Conservation (phyloP, 2,329 filamentous ascomycete species). For the Talaromyces sp. region DNA sequence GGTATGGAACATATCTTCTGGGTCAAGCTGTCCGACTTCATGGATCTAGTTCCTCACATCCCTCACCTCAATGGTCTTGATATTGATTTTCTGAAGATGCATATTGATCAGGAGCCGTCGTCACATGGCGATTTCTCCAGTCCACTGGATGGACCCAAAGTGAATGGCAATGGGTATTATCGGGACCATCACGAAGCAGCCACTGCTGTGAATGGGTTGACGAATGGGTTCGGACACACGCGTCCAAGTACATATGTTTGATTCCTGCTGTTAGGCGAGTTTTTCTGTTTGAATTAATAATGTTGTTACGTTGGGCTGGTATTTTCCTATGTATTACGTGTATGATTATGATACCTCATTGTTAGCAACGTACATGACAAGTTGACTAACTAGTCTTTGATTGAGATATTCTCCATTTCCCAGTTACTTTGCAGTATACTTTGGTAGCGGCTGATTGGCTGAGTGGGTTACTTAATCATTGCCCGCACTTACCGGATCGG, state of each 20-base stretch:
- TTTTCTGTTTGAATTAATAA: slow-evolving; percentile 9
- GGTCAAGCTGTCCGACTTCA: slow-evolving; percentile 53
- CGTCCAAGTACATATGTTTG: slow-evolving; percentile 44
- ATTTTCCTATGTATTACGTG: slow-evolving; percentile 33
- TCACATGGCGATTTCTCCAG: slow-evolving; percentile 19
- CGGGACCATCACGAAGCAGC: slow-evolving; percentile 23
- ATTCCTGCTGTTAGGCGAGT: slow-evolving; percentile 20
- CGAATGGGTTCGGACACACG: slow-evolving; percentile 38
- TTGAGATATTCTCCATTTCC: neutral
- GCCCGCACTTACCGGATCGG: neutral
- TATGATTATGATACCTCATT: slow-evolving; percentile 46
- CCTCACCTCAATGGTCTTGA: slow-evolving; percentile 47
- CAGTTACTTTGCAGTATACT: too few species aligned
- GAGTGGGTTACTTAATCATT: slow-evolving; percentile 3
- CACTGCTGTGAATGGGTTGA: slow-evolving; percentile 32
- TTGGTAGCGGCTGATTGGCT: neutral
- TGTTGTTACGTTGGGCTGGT: slow-evolving; percentile 33
- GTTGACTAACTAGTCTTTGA: too few species aligned
- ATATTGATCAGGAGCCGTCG: slow-evolving; percentile 40
- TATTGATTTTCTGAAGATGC: slow-evolving; percentile 42
- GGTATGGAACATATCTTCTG: slow-evolving; percentile 53
- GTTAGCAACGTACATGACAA: slow-evolving; percentile 19
- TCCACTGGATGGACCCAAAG: slow-evolving; percentile 24
- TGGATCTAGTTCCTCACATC: slow-evolving; percentile 50
- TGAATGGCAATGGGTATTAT: slow-evolving; percentile 34